Percentiles rank a stretch among this genome's conserved stretches.
These are phyloP conservation scores for Cnidoscolus chayamansa DNA, from an alignment of 441 rosid genomes.

Conservation along the genomic window DNA sequence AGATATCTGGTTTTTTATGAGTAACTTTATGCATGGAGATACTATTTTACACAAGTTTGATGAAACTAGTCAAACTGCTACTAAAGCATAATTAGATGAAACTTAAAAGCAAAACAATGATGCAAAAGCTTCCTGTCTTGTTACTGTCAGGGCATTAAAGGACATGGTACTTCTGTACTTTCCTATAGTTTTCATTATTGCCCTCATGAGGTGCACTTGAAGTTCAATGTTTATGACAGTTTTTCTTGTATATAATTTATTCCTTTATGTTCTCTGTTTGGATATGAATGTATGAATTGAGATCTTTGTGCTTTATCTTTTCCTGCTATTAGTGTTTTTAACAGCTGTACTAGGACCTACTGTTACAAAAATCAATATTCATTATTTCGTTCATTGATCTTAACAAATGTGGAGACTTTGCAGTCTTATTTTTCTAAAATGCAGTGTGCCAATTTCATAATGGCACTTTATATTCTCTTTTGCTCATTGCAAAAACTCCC, in stretches of 20 bases:
- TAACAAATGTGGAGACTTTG: not conserved
- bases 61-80: too few relatives aligned
- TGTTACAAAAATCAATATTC: not conserved
- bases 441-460: too few relatives aligned
- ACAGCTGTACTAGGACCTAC: not conserved
- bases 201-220: not conserved
- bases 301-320: too few relatives aligned
- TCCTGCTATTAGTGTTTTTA: too few relatives aligned
- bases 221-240: not conserved
- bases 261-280: not conserved
- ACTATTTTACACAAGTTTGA: too few relatives aligned
- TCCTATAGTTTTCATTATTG: not conserved
- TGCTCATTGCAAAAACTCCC: not conserved
- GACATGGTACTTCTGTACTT: not conserved
- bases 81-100: not conserved
- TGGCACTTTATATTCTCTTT: not conserved
- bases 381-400: not conserved
- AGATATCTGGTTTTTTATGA: not conserved
- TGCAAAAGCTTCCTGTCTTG: not conserved
- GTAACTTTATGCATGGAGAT: not conserved
- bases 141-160: not conserved
- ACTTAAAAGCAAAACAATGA: not conserved
- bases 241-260: not conserved
- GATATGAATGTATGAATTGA: too few relatives aligned
- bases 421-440: not conserved